A percentile compares a stretch with the other conserved stretches of the same genome.
Evolutionary conservation across 2,329 filamentous ascomycete genomes (phyloP).

Genomic region (Aureobasidium sp.): DNA sequence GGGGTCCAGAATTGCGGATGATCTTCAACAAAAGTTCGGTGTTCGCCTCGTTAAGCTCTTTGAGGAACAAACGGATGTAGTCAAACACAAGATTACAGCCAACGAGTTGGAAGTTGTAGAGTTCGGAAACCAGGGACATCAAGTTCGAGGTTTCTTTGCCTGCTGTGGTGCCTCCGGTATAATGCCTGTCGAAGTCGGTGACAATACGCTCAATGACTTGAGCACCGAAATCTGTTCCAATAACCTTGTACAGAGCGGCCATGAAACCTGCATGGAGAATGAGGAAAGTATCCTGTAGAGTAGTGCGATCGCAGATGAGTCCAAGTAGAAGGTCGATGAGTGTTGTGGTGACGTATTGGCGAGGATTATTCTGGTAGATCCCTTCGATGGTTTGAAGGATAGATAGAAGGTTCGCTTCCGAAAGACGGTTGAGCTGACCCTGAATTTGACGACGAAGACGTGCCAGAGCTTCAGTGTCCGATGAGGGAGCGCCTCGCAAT

Average conservation of each 20-base stretch:
- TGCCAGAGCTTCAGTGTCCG: conserved; percentile 57
- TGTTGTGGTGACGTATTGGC: conserved; percentile 79
- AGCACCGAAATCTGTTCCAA: conserved; percentile 84
- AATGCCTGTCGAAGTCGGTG: conserved; percentile 55
- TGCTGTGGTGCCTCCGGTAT: conserved; percentile 49
- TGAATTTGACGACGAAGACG: conserved; percentile 73
- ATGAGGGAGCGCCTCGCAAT: conserved; percentile 53
- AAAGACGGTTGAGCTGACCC: conserved; percentile 84
- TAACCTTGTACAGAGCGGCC: conserved; percentile 74
- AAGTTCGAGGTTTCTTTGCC: conserved; percentile 64
- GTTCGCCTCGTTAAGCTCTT: conserved; percentile 70
- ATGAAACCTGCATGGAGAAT: conserved; percentile 87
- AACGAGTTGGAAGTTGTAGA: conserved; percentile 89
- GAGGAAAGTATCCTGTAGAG: conserved; percentile 77
- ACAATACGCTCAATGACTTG: conserved; percentile 74
- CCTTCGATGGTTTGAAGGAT: conserved; percentile 76
- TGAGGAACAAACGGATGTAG: conserved; percentile 71
- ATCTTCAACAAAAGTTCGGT: conserved; percentile 81
- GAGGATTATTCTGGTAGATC: conserved; percentile 72
- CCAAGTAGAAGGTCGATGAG: conserved; percentile 69
- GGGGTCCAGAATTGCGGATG: conserved; percentile 69
- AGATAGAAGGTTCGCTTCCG: conserved; percentile 78
- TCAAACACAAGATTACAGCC: conserved; percentile 81
- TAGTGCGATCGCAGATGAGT: conserved; percentile 71
- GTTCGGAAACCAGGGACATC: conserved; percentile 70